Base-by-base conservation (phyloP, 2,329 filamentous ascomycete species). In the Aspergillus fijiensis region DNA sequence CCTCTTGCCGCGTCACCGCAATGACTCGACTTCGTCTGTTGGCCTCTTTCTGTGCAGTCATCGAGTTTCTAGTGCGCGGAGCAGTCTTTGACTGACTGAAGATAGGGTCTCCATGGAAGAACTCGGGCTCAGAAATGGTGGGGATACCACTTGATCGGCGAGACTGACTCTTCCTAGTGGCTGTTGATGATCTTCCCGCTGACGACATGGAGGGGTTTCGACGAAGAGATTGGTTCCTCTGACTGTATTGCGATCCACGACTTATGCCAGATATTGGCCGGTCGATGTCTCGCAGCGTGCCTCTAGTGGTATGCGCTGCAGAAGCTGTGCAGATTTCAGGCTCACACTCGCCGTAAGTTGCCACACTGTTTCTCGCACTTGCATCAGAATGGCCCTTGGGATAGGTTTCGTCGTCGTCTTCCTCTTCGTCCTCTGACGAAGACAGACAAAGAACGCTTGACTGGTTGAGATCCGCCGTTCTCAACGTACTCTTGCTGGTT, bases 1-100 rank as follows among this genome's bases (percentile, higher is more conserved):
- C 80, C 69, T 84, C 82, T 67, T 84, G 81, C 57, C 80, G 74
- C 0, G 82, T 84, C 27, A 84, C 82, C 14, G 80, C 78, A 71
- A 84, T 83, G 21, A 83, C 70, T 48, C 78, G 76, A 60, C 79
- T 80, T 61, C 79, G 73, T 54, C 77, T 70, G 60, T 77, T 74
- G 16, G 66, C 64, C 58, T 74, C 68, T 50, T 69, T 70, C 31
- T 66, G 68, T 2, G 72, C 60, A 21, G 59, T 25, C 10, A 56
- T 53, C 6, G 68, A 10, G 59, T n/a, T 53, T 33, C 45, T 29
- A 5, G 23, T 51, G 33, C 60, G 48, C 59, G 63, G 33, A 58
- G 55, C 33, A 35, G 45, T 35, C 33, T 57, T 59, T n/a, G 55
- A 65, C 49, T 69, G 67, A 25, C 60, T 68, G 57, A 67, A 66